Evolutionary conservation across 75 land plant species (phyloP), one percentile per base, ranked within the genome.

Genomic region (Isoetes taiwanensis): DNA sequence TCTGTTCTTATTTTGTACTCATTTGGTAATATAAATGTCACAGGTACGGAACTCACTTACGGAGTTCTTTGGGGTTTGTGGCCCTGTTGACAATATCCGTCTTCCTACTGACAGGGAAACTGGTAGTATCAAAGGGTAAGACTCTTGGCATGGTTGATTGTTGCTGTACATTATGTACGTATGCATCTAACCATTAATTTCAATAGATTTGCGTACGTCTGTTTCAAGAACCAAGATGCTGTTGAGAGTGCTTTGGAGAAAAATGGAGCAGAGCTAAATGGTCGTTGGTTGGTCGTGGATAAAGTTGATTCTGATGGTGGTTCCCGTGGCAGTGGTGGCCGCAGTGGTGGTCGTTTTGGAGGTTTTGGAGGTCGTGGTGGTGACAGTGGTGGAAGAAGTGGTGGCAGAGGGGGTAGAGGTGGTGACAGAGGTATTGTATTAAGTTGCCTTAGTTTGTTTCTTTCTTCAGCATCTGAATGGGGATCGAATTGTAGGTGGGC

Each of bases 101-200:
- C 37, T 90, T n/a, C 94, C 97, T 0, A 78, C 63, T 29, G 94
- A 90, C 53, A 68, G 69, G 20, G 88, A 90, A 23, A 66, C 77
- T 57, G 94, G 94, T 43, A 33, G 50, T 52, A 38, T 61, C 32
- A 90, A 86, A 34, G 97, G 97, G 97, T 90, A 52, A 10, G 43
- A 25, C 23, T 58, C n/a, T 16, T 54, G n/a, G n/a, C n/a, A n/a
- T n/a, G n/a, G n/a, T n/a, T n/a, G n/a, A n/a, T n/a, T n/a, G n/a
- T n/a, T n/a, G n/a, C n/a, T n/a, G n/a, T n/a, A n/a, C n/a, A n/a
- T n/a, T n/a, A n/a, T n/a, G n/a, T n/a, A n/a, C n/a, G n/a, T n/a
- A n/a, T n/a, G n/a, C n/a, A n/a, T n/a, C n/a, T n/a, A n/a, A n/a
- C 30, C 23, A 27, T 10, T 5, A 24, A 17, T 26, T 23, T 14